Conservation (phyloP, 2,329 filamentous ascomycete species). For the Cytospora schulzeri region DNA sequence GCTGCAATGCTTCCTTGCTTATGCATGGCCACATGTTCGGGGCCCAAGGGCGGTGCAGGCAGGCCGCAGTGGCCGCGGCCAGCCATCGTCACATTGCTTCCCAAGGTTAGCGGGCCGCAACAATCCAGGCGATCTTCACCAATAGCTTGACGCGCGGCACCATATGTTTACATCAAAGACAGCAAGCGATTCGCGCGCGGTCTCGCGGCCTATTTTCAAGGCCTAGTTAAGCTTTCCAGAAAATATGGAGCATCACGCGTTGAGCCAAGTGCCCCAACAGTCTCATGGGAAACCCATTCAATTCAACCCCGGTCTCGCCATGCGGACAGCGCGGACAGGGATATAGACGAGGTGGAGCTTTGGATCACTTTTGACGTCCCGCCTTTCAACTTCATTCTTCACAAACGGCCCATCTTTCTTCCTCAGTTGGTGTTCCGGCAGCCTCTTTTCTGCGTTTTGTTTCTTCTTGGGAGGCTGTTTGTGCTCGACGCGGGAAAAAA, state of each 20-base stretch:
- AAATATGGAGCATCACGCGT: not conserved
- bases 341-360: not conserved
- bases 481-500: not conserved
- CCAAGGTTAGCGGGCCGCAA: slow-evolving; percentile 10
- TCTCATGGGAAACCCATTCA: not conserved
- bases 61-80: slow-evolving; percentile 12
- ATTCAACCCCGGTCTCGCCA: not conserved
- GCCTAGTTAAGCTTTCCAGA: slow-evolving; percentile 10
- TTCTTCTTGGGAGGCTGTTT: not conserved
- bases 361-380: not conserved
- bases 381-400: not conserved
- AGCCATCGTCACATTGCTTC: slow-evolving; percentile 11
- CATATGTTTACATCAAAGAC: slow-evolving; percentile 5
- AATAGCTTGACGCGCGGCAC: slow-evolving; percentile 24
- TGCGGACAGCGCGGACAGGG: not conserved
- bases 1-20: slow-evolving; percentile 2
- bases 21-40: not conserved
- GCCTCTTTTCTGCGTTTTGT: slow-evolving; percentile 7
- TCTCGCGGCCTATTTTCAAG: slow-evolving; percentile 5
- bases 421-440: not conserved
- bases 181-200: slow-evolving; percentile 11
- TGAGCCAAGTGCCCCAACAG: not conserved
- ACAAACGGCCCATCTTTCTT: not conserved
- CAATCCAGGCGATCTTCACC: slow-evolving; percentile 10
- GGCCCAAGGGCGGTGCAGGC: slow-evolving; percentile 4